These are phyloP conservation scores for Jatropha multifida DNA, from an alignment of 441 rosid species.

Conservation along the genomic window DNA sequence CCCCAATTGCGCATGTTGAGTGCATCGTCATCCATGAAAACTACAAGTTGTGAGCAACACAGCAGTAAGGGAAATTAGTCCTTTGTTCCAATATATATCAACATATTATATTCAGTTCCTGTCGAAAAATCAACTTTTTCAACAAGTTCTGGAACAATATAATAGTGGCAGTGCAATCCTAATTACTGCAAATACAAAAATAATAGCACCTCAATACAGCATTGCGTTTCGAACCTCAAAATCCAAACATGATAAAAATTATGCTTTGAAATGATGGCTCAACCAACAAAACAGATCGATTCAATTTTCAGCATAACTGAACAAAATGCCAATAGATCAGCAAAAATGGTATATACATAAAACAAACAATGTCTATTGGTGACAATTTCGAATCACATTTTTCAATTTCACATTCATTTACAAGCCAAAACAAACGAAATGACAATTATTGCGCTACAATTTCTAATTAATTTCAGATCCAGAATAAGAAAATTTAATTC, in stretches of 20 bases:
- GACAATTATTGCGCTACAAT: background rate
- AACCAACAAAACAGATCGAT: constrained; percentile 16
- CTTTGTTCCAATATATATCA: background rate
- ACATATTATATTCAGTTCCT: background rate
- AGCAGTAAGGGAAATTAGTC: constrained; percentile 5
- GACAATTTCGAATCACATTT: constrained; percentile 1
- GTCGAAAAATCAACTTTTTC: background rate
- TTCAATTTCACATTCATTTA: constrained; percentile 4
- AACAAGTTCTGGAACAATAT: background rate
- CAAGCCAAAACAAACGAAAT: background rate
- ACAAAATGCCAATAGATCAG: background rate
- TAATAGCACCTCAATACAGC: background rate
- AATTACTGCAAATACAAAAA: background rate
- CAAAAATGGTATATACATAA: background rate
- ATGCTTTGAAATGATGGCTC: background rate
- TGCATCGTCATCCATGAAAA: constrained; percentile 64
- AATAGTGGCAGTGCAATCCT: constrained; percentile 6
- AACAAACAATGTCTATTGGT: background rate
- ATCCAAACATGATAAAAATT: background rate
- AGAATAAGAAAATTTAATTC: constrained; percentile 17
- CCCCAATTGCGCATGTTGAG: constrained; percentile 79
- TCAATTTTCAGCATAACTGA: constrained; percentile 1
- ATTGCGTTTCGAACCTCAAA: background rate
- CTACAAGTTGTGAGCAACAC: constrained; percentile 35
- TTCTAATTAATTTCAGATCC: constrained; percentile 32